A percentile compares a stretch with the other conserved stretches of the same genome.
Evolutionary conservation across 352 stramenopile genomes (phyloP).

Genomic region (Globisporangium okanoganense): DNA sequence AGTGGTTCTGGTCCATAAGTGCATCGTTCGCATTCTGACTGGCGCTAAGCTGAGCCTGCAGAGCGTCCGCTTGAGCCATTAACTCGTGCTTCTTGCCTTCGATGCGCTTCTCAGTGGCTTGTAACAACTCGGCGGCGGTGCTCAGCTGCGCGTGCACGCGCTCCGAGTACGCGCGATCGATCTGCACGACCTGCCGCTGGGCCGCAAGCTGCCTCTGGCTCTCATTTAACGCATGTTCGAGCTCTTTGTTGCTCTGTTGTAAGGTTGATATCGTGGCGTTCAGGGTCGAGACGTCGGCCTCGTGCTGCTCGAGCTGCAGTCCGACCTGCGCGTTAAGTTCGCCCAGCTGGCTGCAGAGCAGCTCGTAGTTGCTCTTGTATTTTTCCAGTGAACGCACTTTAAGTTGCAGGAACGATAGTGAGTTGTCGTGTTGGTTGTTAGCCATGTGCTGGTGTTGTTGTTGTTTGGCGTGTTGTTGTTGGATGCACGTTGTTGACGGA

Average conservation of each 20-base stretch:
- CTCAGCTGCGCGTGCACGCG: conserved; percentile 56
- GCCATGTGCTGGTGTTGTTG: neutral
- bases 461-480: neutral
- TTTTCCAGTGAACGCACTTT: conserved; percentile 52
- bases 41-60: conserved; percentile 15
- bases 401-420: conserved; percentile 27
- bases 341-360: conserved; percentile 60
- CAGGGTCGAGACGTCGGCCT: conserved; percentile 52
- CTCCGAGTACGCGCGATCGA: conserved; percentile 56
- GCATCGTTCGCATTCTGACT: conserved; percentile 9
- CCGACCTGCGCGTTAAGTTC: conserved; percentile 71
- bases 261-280: conserved; percentile 34
- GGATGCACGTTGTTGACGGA: neutral
- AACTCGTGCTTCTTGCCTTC: conserved; percentile 32
- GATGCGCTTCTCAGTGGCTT: conserved; percentile 46
- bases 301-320: conserved; percentile 63
- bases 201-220: conserved; percentile 16
- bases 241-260: conserved; percentile 32
- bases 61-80: conserved; percentile 16
- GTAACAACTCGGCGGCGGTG: conserved; percentile 54
- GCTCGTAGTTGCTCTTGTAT: conserved; percentile 78
- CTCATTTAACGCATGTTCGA: conserved; percentile 22
- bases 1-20: conserved; percentile 4
- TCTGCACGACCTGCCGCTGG: conserved; percentile 19
- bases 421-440: neutral